Conservation (phyloP, 140 eudicot species). For the Flaveria floridana region DNA sequence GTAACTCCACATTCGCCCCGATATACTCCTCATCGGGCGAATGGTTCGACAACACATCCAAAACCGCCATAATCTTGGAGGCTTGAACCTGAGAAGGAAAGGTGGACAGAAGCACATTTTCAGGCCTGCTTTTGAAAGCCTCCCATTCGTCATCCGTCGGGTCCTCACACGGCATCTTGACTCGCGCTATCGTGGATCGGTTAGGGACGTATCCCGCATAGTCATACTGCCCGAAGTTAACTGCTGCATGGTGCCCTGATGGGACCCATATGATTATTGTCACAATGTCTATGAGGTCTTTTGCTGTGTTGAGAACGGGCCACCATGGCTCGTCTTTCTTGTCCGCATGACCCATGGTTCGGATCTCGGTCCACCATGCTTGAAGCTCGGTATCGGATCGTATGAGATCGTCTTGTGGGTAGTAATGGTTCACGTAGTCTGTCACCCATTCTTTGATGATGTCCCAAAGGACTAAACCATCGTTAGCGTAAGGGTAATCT, state of each 20-base stretch:
- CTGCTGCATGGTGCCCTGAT: slow-evolving; percentile 76
- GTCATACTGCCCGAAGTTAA: slow-evolving; percentile 68
- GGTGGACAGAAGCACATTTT: slow-evolving; percentile 34
- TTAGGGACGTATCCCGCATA: slow-evolving; percentile 65
- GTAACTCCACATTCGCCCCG: neutral
- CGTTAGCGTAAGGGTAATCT: slow-evolving; percentile 71
- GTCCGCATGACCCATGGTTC: slow-evolving; percentile 54
- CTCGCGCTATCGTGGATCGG: slow-evolving; percentile 56
- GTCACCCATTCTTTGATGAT: slow-evolving; percentile 61
- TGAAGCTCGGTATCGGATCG: slow-evolving; percentile 57
- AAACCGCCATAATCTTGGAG: slow-evolving; percentile 50
- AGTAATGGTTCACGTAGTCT: slow-evolving; percentile 49
- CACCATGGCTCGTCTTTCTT: slow-evolving; percentile 74
- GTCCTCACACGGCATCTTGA: slow-evolving; percentile 60
- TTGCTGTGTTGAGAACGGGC: slow-evolving; percentile 49
- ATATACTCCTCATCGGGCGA: slow-evolving; percentile 27
- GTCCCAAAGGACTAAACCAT: slow-evolving; percentile 70
- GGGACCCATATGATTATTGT: slow-evolving; percentile 64
- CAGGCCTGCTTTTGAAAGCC: slow-evolving; percentile 41
- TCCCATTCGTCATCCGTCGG: slow-evolving; percentile 43
- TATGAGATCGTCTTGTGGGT: slow-evolving; percentile 33
- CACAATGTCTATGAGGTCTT: slow-evolving; percentile 41
- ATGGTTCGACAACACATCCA: slow-evolving; percentile 56
- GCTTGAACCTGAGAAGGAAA: slow-evolving; percentile 64
- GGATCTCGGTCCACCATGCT: slow-evolving; percentile 73